phyloP scores from a whole-genome alignment of 495 filamentous ascomycete genomes.

The Lepidopterella palustris region DNA sequence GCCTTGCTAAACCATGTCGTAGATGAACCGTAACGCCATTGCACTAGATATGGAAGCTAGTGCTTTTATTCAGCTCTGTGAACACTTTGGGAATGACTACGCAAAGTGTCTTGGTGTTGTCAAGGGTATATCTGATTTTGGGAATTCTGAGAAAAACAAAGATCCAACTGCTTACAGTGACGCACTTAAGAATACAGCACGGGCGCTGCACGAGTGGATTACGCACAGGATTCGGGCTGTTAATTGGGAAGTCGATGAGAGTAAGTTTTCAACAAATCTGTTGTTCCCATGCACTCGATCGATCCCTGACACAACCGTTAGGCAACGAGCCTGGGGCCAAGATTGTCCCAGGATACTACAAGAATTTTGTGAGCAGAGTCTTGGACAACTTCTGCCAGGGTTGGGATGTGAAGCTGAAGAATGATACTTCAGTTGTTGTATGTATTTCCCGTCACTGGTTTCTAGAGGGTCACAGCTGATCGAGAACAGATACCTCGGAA shows the following conservation, averaged over 20 bases:
- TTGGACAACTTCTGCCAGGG: not conserved
- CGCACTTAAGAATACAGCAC: not conserved
- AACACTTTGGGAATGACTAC: not conserved
- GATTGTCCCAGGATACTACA: not conserved
- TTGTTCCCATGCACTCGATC: not conserved
- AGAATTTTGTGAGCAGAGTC: not conserved
- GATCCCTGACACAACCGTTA: not conserved
- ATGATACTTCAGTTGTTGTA: not conserved
- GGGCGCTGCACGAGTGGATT: not conserved
- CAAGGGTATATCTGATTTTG: not conserved
- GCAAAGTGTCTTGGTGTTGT: not conserved
- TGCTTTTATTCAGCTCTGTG: not conserved
- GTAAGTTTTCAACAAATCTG: not conserved
- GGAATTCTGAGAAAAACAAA: not conserved
- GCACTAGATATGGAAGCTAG: not conserved
- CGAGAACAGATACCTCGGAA: not conserved
- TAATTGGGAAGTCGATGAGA: not conserved
- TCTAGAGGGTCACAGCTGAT: not conserved
- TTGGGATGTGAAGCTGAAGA: not conserved
- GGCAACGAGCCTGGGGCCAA: not conserved
- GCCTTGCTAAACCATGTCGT: not conserved
- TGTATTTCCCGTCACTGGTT: not conserved
- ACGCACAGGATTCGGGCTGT: not conserved
- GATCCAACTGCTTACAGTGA: not conserved
- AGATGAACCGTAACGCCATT: not conserved